Evolutionary conservation across 495 filamentous ascomycete species (phyloP).

Genomic region (Friedmanniomyces simplex): DNA sequence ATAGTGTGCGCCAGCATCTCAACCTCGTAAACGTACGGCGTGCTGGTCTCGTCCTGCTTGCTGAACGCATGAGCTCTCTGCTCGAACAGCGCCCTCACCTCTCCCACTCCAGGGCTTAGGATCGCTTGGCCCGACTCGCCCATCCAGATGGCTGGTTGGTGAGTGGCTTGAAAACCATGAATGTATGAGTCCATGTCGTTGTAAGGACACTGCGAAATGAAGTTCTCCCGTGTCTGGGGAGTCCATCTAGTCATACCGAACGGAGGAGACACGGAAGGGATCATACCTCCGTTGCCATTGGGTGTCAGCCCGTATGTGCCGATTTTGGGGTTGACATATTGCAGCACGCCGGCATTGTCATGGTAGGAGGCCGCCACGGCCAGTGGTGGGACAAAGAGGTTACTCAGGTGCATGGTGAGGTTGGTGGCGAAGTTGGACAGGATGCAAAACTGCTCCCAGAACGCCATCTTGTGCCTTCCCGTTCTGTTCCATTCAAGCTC

Average conservation of each 20-base stretch:
- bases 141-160: constrained; percentile 23
- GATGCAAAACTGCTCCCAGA: neutral
- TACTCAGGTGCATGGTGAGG: neutral
- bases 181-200: constrained; percentile 14
- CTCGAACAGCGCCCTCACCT: constrained; percentile 16
- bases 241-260: constrained; percentile 23
- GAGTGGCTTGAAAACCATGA: constrained; percentile 20
- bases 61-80: constrained; percentile 15
- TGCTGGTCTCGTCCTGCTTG: constrained; percentile 17
- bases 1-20: constrained; percentile 11
- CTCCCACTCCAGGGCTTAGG: constrained; percentile 14
- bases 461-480: neutral
- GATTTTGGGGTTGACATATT: constrained; percentile 21
- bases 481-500: neutral
- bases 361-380: constrained; percentile 11
- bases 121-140: constrained; percentile 20
- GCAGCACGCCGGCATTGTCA: constrained; percentile 17
- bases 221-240: constrained; percentile 20
- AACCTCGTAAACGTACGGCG: constrained; percentile 20
- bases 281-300: constrained; percentile 20
- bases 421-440: neutral
- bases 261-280: constrained; percentile 19
- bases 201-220: constrained; percentile 21
- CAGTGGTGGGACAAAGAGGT: neutral
- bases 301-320: constrained; percentile 18